Evolutionary conservation across 495 filamentous ascomycete species (phyloP), one percentile per base, ranked within the genome.

Genomic region (Immersiella caudata): DNA sequence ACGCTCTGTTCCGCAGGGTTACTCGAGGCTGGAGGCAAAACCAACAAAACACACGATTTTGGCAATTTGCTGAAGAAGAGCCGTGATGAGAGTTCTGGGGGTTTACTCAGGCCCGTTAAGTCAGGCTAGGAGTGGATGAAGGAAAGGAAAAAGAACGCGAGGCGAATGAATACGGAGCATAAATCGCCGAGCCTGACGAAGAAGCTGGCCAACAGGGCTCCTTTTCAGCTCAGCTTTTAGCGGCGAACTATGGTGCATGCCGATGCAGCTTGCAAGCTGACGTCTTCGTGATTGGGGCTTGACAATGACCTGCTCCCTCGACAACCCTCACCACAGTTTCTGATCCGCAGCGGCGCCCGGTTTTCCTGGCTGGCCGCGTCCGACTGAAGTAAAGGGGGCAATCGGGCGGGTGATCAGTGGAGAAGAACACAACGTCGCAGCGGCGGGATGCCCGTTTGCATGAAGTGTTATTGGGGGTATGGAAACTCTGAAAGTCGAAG

Each of bases 361-460:
- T 35, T 35, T 62, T 62, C 60, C 60, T 12, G 60, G 60, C 25
- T 62, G 20, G 60, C 60, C 11, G 35, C 22, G 36, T 24, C n/a
- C 16, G 59, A 40, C 50, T 18, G 25, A 40, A 64, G 36, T 26
- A 51, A 11, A 29, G 49, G 9, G 29, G 56, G 3, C 25, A 27
- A 33, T n/a, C 56, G 9, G 56, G 2, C 8, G 50, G 66, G 54
- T 63, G 69, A 71, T 71, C 68, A 67, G 65, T 67, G 64, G 68
- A 36, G 67, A 61, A 66, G 24, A 18, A 18, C 40, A 22, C 54
- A 26, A 26, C 22, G 14, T 57, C 21, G 22, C 54, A 49, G 21
- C 56, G 21, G 21, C 6, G 22, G 5, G 26, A 29, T 35, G 21
- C 56, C n/a, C 52, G 21, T 55, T 16, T 52, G 64, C 64, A 60